phyloP scores from a whole-genome alignment of 176 grass and related monocot genomes.

The Oryza punctata region DNA sequence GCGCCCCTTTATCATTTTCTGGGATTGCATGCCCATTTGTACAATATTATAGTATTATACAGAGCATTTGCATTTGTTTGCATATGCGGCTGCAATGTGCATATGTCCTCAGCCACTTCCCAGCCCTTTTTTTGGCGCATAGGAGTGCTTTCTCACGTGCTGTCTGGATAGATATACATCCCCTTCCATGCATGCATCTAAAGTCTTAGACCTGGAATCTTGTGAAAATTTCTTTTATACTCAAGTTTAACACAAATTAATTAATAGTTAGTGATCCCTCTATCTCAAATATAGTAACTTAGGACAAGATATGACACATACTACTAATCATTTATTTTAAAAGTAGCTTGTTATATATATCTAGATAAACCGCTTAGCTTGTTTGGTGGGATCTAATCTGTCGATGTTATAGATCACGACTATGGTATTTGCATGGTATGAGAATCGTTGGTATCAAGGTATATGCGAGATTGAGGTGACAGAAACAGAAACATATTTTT shows the following conservation, averaged over 20 bases:
- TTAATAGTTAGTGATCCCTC: not conserved
- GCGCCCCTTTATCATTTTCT: not conserved
- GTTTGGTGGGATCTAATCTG: no score
- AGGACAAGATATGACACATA: no score
- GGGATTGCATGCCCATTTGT: not conserved
- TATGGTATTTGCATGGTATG: no score
- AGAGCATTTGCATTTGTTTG: not conserved
- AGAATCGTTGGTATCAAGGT: no score
- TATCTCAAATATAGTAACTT: no score
- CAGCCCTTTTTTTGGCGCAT: not conserved
- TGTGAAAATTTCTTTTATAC: slow-evolving; percentile 10
- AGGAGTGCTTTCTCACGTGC: slow-evolving; percentile 38
- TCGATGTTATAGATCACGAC: no score
- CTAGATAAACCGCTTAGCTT: no score
- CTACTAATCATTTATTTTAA: no score
- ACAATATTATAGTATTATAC: not conserved
- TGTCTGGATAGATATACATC: not conserved
- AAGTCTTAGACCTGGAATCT: slow-evolving; percentile 16
- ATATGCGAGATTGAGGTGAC: no score
- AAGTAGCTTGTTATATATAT: no score
- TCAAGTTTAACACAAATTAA: not conserved
- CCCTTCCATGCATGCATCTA: not conserved
- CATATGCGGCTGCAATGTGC: not conserved
- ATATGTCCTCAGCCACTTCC: not conserved
- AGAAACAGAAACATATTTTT: no score